Percentiles rank a stretch among this genome's conserved stretches.
Conservation (phyloP, 371 early-diverging fungal genomes). For the Mortierella sp. region DNA sequence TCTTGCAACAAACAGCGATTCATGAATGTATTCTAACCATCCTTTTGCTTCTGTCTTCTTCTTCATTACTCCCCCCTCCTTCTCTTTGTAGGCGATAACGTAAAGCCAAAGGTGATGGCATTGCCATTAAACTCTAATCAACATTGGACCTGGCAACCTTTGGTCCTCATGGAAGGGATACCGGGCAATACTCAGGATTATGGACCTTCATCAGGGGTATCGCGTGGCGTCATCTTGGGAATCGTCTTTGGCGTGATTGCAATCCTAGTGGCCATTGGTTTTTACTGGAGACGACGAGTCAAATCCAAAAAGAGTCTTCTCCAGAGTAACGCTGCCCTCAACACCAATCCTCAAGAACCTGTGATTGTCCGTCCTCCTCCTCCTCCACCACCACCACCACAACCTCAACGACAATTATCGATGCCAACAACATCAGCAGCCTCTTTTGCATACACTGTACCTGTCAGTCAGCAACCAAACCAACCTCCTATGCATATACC, state of each 20-base stretch:
- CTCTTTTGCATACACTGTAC: neutral
- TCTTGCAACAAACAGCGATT: neutral
- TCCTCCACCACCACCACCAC: neutral
- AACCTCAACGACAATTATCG: no score
- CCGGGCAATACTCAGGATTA: neutral
- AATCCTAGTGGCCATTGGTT: neutral
- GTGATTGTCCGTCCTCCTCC: neutral
- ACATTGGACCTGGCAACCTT: neutral
- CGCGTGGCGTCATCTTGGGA: neutral
- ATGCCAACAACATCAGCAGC: slow-evolving; percentile 4
- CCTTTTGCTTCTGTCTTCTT: neutral
- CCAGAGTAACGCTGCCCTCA: neutral
- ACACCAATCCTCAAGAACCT: no score
- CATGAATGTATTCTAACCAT: neutral
- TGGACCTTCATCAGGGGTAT: neutral
- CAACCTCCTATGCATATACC: no score
- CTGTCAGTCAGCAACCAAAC: no score
- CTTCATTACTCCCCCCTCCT: no score
- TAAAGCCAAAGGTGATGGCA: neutral
- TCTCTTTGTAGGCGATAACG: no score
- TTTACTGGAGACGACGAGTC: slow-evolving; percentile 4
- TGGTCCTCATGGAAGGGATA: neutral
- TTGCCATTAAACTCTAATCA: neutral
- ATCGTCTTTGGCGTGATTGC: neutral
- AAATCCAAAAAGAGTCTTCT: neutral